Base-by-base conservation (phyloP, 441 rosid genomes). In the Gossypium gossypioides region DNA sequence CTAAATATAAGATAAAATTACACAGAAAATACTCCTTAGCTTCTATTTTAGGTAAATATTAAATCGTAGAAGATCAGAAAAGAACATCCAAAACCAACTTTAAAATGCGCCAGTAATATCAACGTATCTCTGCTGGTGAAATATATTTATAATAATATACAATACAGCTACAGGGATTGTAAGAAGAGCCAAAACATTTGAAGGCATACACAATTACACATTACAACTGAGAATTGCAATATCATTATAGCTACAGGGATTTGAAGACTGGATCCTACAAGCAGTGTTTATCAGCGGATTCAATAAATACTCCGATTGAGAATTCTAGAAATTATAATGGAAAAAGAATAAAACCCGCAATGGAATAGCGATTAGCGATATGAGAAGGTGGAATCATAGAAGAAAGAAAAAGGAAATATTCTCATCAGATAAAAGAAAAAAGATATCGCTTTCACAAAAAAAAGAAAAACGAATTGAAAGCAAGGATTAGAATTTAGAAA, bases 221-320 rank as follows among this genome's bases (percentile, higher is more conserved):
- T 42, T 13, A 22, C 13, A 21, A 13, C 4, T 2, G 13, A 10
- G n/a, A 15, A 29, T 16, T 8, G 25, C 10, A 27, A 18, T 27
- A 27, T 12, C 46, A 48, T 24, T 24, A 34, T 24, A 37, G 12
- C 44, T 37, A 37, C 44, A 37, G 44, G 42, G 44, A 8, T 37
- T 37, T 37, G 44, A 37, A 37, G 42, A 37, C 15, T 22, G 37
- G 37, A 48, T 66, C 70, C 70, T 24, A 46, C 70, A 16, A n/a
- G 13, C 58, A 67, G 12, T 44, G 70, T 46, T 66, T 46, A 67
- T 67, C 58, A 67, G 42, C 40, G 51, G 42, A 67, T 48, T 68
- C 1, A 27, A 68, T 25, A 10, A 27, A 27, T 8, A 25, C 13
- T 6, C 64, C 2, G 13, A 25, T 67, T 3, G 9, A 48, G 34